Conservation (phyloP, 371 early-diverging fungal genomes). For the Coemansia sp. region DNA sequence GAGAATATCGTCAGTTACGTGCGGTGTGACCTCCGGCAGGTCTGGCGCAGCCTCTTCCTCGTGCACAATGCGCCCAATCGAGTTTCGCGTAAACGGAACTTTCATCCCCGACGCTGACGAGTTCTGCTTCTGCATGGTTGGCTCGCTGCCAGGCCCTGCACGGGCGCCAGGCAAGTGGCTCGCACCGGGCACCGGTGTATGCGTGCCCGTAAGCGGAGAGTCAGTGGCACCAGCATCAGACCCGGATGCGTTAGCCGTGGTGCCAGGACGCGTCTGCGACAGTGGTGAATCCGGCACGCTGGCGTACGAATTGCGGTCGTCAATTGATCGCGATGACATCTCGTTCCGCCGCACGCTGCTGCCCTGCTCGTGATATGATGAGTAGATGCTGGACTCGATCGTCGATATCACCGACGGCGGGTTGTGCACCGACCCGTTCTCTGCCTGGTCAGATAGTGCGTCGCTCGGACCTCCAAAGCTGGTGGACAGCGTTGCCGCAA, state of each 20-base stretch:
- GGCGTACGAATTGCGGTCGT: constrained; percentile 37
- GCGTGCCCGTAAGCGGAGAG: constrained; percentile 13
- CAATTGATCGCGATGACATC: constrained; percentile 33
- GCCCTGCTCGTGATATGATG: constrained; percentile 27
- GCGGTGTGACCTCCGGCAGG: constrained; percentile 45
- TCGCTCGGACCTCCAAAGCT: constrained; percentile 37
- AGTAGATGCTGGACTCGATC: constrained; percentile 48
- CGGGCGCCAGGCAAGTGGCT: too few relatives aligned
- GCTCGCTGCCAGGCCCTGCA: neutral
- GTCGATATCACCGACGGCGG: constrained; percentile 46
- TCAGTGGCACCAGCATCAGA: neutral
- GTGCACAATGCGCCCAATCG: constrained; percentile 49
- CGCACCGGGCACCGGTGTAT: neutral
- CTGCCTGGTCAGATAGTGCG: constrained; percentile 24
- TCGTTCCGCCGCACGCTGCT: constrained; percentile 17
- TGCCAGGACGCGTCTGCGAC: constrained; percentile 5
- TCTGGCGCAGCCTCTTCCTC: constrained; percentile 50
- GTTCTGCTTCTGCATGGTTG: neutral
- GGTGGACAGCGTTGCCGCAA: constrained; percentile 40
- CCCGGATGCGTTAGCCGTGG: neutral
- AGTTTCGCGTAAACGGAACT: constrained; percentile 45
- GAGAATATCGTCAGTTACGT: constrained; percentile 49
- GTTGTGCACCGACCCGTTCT: constrained; percentile 20
- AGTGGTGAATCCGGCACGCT: constrained; percentile 36
- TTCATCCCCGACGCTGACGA: constrained; percentile 2